These are phyloP conservation scores for Trichothecium roseum DNA, from an alignment of 2,329 filamentous ascomycete species.

Conservation along the genomic window DNA sequence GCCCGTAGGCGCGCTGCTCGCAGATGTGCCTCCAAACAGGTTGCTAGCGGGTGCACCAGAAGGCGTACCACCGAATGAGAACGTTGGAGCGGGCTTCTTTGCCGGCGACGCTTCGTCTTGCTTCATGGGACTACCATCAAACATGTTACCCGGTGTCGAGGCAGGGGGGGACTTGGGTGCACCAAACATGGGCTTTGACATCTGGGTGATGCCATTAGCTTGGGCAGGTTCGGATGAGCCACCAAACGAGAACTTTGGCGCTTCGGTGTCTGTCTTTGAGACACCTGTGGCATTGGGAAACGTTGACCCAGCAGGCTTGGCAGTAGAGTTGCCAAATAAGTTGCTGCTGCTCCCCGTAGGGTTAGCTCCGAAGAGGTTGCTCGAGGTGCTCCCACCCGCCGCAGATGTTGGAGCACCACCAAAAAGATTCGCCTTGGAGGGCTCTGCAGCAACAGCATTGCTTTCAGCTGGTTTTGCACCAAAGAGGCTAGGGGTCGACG, in stretches of 20 bases:
- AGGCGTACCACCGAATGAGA: slow-evolving; percentile 20
- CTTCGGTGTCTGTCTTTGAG: slow-evolving; percentile 7
- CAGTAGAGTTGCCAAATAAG: slow-evolving; percentile 19
- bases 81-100: slow-evolving; percentile 22
- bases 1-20: neutral
- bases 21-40: slow-evolving; percentile 21
- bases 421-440: neutral
- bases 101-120: slow-evolving; percentile 28
- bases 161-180: slow-evolving; percentile 22
- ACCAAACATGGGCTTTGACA: slow-evolving; percentile 26
- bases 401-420: too few species aligned
- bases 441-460: neutral
- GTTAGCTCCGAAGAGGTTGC: slow-evolving; percentile 14
- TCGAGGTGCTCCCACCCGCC: slow-evolving; percentile 1
- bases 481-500: slow-evolving; percentile 10
- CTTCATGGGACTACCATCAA: slow-evolving; percentile 33
- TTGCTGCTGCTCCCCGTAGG: slow-evolving; percentile 13
- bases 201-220: slow-evolving; percentile 15
- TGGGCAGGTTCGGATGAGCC: slow-evolving; percentile 15
- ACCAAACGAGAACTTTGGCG: slow-evolving; percentile 24
- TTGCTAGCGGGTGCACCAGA: slow-evolving; percentile 22
- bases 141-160: slow-evolving; percentile 17
- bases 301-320: neutral
- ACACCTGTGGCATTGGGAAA: neutral
- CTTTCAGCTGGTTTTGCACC: slow-evolving; percentile 6